phyloP scores from a whole-genome alignment of 2,329 filamentous ascomycete genomes.

The Penicillium verrucosum region DNA sequence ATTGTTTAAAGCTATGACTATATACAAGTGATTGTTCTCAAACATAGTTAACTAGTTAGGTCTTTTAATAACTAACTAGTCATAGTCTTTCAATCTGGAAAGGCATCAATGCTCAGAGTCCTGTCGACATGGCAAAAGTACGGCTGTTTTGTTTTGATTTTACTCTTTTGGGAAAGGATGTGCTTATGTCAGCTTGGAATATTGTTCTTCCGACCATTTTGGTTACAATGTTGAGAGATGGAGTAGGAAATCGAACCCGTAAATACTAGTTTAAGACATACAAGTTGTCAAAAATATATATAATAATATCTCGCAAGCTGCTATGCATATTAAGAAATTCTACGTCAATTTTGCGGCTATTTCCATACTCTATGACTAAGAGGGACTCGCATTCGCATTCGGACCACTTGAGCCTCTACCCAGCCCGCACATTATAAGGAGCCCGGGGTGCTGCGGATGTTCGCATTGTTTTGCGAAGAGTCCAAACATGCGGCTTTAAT shows the following conservation, averaged over 20 bases:
- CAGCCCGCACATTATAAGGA: background rate
- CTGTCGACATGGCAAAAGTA: background rate
- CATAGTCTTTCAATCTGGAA: background rate
- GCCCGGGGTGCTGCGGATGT: background rate
- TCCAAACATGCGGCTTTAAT: background rate
- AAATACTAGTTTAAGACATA: background rate
- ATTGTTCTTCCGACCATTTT: background rate
- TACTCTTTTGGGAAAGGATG: conserved; percentile 19
- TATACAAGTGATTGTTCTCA: background rate
- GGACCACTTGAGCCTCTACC: background rate
- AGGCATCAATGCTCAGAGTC: background rate
- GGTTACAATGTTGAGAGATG: background rate
- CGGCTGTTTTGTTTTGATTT: conserved; percentile 34
- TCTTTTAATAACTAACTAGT: background rate
- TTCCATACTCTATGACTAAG: background rate
- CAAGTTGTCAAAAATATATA: too few relatives aligned
- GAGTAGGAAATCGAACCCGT: background rate
- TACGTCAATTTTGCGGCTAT: background rate
- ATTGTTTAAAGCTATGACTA: background rate
- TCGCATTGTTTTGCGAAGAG: background rate
- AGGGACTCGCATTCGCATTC: background rate
- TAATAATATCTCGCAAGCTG: background rate
- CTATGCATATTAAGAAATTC: background rate
- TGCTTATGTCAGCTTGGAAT: conserved; percentile 6
- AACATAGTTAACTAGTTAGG: too few relatives aligned